Evolutionary conservation across 441 rosid genomes (phyloP).

Genomic region (Aquilaria agallochum): DNA sequence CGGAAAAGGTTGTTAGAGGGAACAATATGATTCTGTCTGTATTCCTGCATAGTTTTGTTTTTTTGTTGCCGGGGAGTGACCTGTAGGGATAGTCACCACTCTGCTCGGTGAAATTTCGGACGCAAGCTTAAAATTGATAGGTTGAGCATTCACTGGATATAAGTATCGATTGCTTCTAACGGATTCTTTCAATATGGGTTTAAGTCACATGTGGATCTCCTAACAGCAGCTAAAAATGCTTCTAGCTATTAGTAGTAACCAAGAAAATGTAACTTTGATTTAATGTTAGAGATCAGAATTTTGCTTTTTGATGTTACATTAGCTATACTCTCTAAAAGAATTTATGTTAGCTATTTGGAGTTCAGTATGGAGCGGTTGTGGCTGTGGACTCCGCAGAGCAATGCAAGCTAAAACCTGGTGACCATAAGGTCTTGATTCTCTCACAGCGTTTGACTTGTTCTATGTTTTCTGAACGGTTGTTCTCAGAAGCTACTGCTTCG

Average conservation of each 20-base stretch:
- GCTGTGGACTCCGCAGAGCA: conserved; percentile 60
- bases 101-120: too few relatives aligned
- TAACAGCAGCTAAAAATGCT: too few relatives aligned
- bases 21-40: conserved; percentile 18
- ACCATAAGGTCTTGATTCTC: conserved; percentile 50
- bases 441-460: background rate
- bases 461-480: too few relatives aligned
- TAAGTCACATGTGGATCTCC: too few relatives aligned
- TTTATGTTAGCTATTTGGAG: conserved; percentile 29
- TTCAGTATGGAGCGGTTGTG: conserved; percentile 38
- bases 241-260: too few relatives aligned
- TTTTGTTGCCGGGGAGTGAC: too few relatives aligned
- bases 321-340: conserved; percentile 16
- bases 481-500: conserved; percentile 5
- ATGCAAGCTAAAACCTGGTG: conserved; percentile 51
- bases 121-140: too few relatives aligned
- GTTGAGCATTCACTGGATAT: too few relatives aligned
- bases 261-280: background rate
- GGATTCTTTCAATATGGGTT: too few relatives aligned
- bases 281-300: background rate
- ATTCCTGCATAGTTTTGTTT: background rate
- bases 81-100: too few relatives aligned
- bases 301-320: conserved; percentile 1
- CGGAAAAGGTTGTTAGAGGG: too few relatives aligned
- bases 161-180: too few relatives aligned